Percentiles rank a stretch among this genome's conserved stretches.
Evolutionary conservation across 2,329 filamentous ascomycete species (phyloP).

Genomic region (Bipolaris gigantea): DNA sequence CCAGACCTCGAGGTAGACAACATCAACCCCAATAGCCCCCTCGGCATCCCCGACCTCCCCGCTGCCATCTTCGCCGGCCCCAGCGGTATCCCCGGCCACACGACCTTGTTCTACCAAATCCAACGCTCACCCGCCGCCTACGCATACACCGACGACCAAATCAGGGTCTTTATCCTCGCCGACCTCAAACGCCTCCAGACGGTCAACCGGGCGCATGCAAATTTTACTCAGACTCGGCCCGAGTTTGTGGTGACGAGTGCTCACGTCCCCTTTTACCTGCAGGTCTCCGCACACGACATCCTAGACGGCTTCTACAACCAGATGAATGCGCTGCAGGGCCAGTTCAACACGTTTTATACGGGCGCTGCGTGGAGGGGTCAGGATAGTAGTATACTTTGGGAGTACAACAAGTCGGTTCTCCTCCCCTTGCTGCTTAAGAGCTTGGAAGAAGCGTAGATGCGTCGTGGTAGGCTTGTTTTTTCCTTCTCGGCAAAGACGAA

Average conservation of each 20-base stretch:
- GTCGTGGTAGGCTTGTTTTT: no score
- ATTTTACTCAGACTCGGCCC: not conserved
- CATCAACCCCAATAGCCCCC: not conserved
- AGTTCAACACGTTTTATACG: conserved; percentile 25
- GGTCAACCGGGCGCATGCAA: conserved; percentile 16
- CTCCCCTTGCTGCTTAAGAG: not conserved
- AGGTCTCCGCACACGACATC: not conserved
- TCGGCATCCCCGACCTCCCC: not conserved
- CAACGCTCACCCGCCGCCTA: not conserved
- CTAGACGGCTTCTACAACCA: conserved; percentile 23
- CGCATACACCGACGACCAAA: conserved; percentile 24
- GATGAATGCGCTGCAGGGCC: conserved; percentile 28
- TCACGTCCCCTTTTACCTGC: conserved; percentile 1
- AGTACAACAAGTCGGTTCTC: conserved; percentile 38
- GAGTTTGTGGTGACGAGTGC: not conserved
- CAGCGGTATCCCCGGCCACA: not conserved
- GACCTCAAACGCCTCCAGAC: conserved; percentile 8
- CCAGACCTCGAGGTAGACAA: conserved; percentile 7
- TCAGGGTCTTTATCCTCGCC: conserved; percentile 11
- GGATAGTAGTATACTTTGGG: conserved; percentile 25
- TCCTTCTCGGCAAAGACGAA: no score
- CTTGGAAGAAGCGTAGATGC: no score
- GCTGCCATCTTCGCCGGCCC: not conserved
- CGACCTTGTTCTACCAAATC: not conserved
- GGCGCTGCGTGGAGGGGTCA: conserved; percentile 23